Percentiles rank a stretch among this genome's conserved stretches.
phyloP scores from a whole-genome alignment of 345 rosid genomes.

The Adansonia digitata region DNA sequence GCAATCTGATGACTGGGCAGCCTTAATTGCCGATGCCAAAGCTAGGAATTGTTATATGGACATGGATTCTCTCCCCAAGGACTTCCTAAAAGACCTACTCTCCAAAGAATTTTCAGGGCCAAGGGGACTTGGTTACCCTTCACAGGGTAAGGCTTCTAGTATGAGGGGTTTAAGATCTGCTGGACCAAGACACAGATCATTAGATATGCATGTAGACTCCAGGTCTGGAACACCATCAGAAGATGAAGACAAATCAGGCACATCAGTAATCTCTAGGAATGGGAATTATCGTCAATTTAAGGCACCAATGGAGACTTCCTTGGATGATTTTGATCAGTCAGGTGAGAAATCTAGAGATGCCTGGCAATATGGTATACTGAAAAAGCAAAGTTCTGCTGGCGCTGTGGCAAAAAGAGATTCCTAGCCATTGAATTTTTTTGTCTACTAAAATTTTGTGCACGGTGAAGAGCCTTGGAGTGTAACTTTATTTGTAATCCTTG shows the following conservation, averaged over 20 bases:
- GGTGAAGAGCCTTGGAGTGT: not conserved
- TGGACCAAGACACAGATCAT: not conserved
- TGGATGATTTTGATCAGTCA: conserved; percentile 57
- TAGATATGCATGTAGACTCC: conserved; percentile 14
- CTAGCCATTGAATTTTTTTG: conserved; percentile 18
- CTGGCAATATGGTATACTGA: conserved; percentile 73
- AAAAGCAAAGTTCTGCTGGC: conserved; percentile 45
- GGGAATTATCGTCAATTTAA: conserved; percentile 46
- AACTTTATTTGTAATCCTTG: not conserved
- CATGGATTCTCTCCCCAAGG: conserved; percentile 86
- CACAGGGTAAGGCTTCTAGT: conserved; percentile 44
- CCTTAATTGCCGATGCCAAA: conserved; percentile 78
- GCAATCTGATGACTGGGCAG: conserved; percentile 94
- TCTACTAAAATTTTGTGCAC: conserved; percentile 1
- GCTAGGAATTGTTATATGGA: conserved; percentile 86
- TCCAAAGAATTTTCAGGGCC: conserved; percentile 36
- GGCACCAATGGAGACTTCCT: conserved; percentile 42
- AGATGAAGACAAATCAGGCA: conserved; percentile 59
- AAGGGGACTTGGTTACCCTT: conserved; percentile 44
- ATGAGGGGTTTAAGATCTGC: conserved; percentile 15
- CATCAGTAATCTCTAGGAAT: conserved; percentile 46
- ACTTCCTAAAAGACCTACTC: conserved; percentile 34
- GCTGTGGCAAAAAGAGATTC: conserved; percentile 47
- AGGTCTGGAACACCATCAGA: conserved; percentile 47
- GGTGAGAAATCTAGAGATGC: conserved; percentile 68